Percentiles rank a stretch among this genome's conserved stretches.
Conservation (phyloP, 768 basidiomycete genomes). For the Leccinellum albellum region DNA sequence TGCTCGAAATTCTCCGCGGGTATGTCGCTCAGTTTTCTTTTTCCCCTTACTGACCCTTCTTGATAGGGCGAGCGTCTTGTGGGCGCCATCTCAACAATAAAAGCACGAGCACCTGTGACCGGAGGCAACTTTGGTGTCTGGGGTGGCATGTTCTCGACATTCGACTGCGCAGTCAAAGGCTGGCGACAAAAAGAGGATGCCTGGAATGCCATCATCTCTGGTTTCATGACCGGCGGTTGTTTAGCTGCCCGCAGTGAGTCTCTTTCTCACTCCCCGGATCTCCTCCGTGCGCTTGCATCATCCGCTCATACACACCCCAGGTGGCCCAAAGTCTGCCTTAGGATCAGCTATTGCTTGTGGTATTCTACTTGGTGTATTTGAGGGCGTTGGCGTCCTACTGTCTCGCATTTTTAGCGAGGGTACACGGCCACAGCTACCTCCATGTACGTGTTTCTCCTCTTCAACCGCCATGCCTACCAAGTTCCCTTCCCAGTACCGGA, state of each 20-base stretch:
- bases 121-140: slow-evolving; percentile 96
- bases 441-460: slow-evolving; percentile 47
- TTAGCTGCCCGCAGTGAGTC: slow-evolving; percentile 87
- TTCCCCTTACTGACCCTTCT: background rate
- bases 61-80: slow-evolving; percentile 89
- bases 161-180: slow-evolving; percentile 97
- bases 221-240: slow-evolving; percentile 98
- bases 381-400: slow-evolving; percentile 92
- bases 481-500: slow-evolving; percentile 43
- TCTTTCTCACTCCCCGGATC: background rate
- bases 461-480: slow-evolving; percentile 7
- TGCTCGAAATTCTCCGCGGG: slow-evolving; percentile 92
- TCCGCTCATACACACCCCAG: slow-evolving; percentile 38
- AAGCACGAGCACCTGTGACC: slow-evolving; percentile 96
- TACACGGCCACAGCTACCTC: slow-evolving; percentile 75
- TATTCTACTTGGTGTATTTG: slow-evolving; percentile 90
- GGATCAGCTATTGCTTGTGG: slow-evolving; percentile 95
- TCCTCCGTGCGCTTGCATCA: background rate
- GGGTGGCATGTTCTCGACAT: slow-evolving; percentile 98
- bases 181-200: slow-evolving; percentile 97
- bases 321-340: slow-evolving; percentile 87
- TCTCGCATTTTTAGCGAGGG: slow-evolving; percentile 85
- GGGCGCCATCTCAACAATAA: slow-evolving; percentile 93
- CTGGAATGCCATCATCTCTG: slow-evolving; percentile 98
- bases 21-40: slow-evolving; percentile 36